Conservation (phyloP, 768 basidiomycete genomes). For the Mycena rebaudengoi region DNA sequence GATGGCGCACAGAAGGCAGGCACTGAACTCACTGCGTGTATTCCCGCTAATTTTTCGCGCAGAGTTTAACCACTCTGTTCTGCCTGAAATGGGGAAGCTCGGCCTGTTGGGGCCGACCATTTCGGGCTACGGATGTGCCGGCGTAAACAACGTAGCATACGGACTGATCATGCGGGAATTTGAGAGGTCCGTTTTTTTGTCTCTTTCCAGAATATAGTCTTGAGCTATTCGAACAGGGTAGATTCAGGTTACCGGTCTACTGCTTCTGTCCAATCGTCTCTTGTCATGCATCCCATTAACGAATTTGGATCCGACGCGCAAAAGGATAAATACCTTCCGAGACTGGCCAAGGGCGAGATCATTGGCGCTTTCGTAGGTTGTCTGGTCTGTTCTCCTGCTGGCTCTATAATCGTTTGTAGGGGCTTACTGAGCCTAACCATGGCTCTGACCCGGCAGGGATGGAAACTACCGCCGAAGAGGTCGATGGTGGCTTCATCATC, state of each 20-base stretch:
- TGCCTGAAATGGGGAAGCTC: slow-evolving; percentile 92
- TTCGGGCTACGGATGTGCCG: slow-evolving; percentile 92
- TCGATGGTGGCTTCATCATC: slow-evolving; percentile 84
- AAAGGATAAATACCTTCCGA: slow-evolving; percentile 90
- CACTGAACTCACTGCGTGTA: not conserved
- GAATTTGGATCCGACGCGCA: slow-evolving; percentile 91
- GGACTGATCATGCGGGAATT: slow-evolving; percentile 94
- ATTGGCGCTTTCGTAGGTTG: slow-evolving; percentile 91
- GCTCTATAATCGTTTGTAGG: slow-evolving; percentile 53
- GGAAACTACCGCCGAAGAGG: slow-evolving; percentile 91
- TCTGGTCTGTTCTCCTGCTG: not conserved
- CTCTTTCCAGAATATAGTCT: not conserved
- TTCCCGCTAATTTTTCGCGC: slow-evolving; percentile 1
- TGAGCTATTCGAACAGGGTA: slow-evolving; percentile 57
- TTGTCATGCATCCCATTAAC: slow-evolving; percentile 95
- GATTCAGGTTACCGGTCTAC: slow-evolving; percentile 97
- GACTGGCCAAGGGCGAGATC: slow-evolving; percentile 85
- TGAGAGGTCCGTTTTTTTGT: slow-evolving; percentile 66
- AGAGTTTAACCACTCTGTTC: slow-evolving; percentile 81
- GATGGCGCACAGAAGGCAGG: slow-evolving; percentile 87
- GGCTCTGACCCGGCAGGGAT: slow-evolving; percentile 98
- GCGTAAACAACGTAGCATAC: slow-evolving; percentile 90
- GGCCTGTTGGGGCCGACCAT: slow-evolving; percentile 95
- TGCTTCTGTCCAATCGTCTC: slow-evolving; percentile 93
- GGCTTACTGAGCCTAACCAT: slow-evolving; percentile 95